Percentiles rank a stretch among this genome's conserved stretches.
Evolutionary conservation across 371 early-diverging fungal species (phyloP).

Genomic region (Blakeslea trispora): DNA sequence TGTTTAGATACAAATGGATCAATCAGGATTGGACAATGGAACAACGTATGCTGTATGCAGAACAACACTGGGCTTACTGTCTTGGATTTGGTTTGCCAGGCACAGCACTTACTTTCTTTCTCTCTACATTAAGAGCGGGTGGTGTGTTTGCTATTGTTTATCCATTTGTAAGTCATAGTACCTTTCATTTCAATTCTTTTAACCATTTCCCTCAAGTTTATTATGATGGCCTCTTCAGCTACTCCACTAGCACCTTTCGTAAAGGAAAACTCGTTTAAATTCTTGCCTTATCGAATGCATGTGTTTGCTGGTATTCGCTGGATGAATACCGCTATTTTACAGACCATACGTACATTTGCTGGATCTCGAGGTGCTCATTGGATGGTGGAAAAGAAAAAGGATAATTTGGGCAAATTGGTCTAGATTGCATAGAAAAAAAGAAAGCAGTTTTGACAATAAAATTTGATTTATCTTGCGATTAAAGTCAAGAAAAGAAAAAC

Average conservation of each 20-base stretch:
- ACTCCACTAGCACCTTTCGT: conserved; percentile 25
- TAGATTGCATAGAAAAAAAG: conserved; percentile 2
- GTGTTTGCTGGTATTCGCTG: conserved; percentile 32
- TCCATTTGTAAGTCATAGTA: conserved; percentile 42
- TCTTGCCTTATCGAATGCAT: conserved; percentile 18
- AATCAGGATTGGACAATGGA: conserved; percentile 46
- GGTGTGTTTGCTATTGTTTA: conserved; percentile 52
- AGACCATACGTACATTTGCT: conserved; percentile 11
- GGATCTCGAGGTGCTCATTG: conserved; percentile 17
- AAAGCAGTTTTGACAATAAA: no score
- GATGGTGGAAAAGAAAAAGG: conserved; percentile 19
- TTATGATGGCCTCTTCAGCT: conserved; percentile 49
- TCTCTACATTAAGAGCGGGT: conserved; percentile 44
- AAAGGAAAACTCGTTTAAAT: not conserved
- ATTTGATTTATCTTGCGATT: no score
- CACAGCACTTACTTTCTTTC: conserved; percentile 43
- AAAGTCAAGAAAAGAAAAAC: no score
- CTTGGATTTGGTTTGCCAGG: conserved; percentile 54
- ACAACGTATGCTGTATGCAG: conserved; percentile 44
- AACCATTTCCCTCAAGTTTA: conserved; percentile 29
- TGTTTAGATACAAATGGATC: conserved; percentile 49
- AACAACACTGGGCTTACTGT: conserved; percentile 54
- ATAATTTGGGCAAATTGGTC: conserved; percentile 23
- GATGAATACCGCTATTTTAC: conserved; percentile 25
- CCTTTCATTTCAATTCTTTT: not conserved